Conservation (phyloP, 345 rosid species). For the Populus davidiana region DNA sequence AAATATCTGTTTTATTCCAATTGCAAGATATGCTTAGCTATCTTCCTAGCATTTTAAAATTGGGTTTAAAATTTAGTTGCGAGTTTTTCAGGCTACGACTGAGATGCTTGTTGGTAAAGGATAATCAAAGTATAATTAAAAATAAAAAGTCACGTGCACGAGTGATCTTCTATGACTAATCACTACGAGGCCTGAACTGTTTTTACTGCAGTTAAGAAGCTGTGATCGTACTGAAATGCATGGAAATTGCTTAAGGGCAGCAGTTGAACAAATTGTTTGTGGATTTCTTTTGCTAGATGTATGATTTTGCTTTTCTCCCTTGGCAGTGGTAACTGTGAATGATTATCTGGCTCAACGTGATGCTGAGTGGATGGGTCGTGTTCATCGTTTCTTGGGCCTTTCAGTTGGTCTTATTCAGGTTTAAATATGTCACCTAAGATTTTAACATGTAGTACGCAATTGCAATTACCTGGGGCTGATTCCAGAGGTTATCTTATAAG, state of each 20-base stretch:
- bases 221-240: too few relatives aligned
- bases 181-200: too few relatives aligned
- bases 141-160: too few relatives aligned
- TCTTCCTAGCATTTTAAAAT: neutral
- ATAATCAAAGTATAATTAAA: neutral
- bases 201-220: too few relatives aligned
- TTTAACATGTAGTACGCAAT: neutral
- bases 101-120: neutral
- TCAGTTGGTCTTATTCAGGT: slow-evolving; percentile 98
- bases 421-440: neutral
- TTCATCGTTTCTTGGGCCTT: slow-evolving; percentile 87
- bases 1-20: neutral
- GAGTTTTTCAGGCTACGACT: neutral
- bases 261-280: neutral
- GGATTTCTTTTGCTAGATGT: neutral
- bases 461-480: neutral
- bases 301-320: slow-evolving; percentile 24
- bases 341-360: slow-evolving; percentile 96
- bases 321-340: slow-evolving; percentile 91
- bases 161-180: too few relatives aligned
- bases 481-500: neutral
- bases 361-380: slow-evolving; percentile 99
- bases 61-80: neutral
- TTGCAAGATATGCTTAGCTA: neutral
- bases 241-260: too few relatives aligned